phyloP scores from a whole-genome alignment of 345 rosid genomes.

The Abelmoschus esculentus region DNA sequence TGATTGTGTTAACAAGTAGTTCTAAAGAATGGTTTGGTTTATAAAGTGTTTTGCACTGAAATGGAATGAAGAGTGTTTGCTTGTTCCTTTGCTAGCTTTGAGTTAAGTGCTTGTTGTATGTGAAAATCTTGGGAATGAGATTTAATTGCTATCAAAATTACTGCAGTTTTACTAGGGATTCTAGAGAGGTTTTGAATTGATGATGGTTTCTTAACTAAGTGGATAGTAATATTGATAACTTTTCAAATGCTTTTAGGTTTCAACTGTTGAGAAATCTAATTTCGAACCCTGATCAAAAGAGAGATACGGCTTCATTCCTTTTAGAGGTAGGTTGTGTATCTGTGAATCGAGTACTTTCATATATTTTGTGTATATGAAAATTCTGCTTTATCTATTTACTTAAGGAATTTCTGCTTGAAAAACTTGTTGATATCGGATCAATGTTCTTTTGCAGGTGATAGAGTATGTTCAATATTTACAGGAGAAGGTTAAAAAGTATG shows the following conservation, averaged over 20 bases:
- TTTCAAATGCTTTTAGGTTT: neutral
- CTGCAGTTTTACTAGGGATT: neutral
- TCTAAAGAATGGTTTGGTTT: neutral
- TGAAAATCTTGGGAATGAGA: neutral
- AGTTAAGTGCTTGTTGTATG: neutral
- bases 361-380: neutral
- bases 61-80: neutral
- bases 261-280: neutral
- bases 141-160: neutral
- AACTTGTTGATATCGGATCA: conserved; percentile 7
- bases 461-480: conserved; percentile 80
- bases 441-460: conserved; percentile 52
- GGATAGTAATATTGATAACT: neutral
- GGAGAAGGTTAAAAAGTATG: conserved; percentile 67
- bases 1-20: neutral
- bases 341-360: neutral
- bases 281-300: neutral
- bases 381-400: no score
- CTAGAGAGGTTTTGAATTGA: neutral
- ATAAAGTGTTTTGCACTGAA: neutral
- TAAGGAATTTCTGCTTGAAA: no score
- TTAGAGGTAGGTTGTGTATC: neutral
- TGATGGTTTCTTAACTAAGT: neutral
- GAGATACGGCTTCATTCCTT: neutral
- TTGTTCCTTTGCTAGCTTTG: neutral